A percentile compares a stretch with the other conserved stretches of the same genome.
Conservation (phyloP, 345 rosid genomes). For the Eucalyptus pauciflora region DNA sequence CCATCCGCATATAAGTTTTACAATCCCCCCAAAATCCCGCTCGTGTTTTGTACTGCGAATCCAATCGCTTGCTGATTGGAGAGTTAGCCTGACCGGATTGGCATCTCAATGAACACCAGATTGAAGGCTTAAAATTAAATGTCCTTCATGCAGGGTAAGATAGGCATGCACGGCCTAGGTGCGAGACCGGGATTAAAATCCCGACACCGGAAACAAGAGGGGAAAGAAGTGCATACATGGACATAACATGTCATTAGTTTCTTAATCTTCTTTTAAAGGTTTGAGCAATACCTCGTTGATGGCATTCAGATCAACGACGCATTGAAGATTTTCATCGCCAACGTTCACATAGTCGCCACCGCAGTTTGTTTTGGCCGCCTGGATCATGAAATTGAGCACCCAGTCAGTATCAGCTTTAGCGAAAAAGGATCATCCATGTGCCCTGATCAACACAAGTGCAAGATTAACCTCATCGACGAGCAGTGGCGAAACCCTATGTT, state of each 20-base stretch:
- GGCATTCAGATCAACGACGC: background rate
- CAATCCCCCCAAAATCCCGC: background rate
- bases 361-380: constrained; percentile 1
- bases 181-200: background rate
- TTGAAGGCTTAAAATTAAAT: background rate
- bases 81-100: background rate
- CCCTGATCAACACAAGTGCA: background rate
- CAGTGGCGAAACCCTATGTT: background rate
- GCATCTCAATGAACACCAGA: background rate
- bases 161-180: background rate
- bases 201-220: background rate
- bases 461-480: background rate
- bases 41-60: background rate
- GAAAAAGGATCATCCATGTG: background rate
- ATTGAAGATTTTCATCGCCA: background rate
- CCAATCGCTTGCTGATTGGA: background rate
- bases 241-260: background rate
- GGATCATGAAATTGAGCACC: background rate
- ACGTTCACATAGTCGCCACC: background rate
- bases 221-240: background rate
- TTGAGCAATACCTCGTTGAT: background rate
- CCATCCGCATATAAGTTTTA: background rate
- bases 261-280: background rate
- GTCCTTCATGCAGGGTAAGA: background rate
- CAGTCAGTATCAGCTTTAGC: background rate